A percentile compares a stretch with the other conserved stretches of the same genome.
These are phyloP conservation scores for Nicotiana knightiana DNA, from an alignment of 257 asterid genomes.

Conservation along the genomic window DNA sequence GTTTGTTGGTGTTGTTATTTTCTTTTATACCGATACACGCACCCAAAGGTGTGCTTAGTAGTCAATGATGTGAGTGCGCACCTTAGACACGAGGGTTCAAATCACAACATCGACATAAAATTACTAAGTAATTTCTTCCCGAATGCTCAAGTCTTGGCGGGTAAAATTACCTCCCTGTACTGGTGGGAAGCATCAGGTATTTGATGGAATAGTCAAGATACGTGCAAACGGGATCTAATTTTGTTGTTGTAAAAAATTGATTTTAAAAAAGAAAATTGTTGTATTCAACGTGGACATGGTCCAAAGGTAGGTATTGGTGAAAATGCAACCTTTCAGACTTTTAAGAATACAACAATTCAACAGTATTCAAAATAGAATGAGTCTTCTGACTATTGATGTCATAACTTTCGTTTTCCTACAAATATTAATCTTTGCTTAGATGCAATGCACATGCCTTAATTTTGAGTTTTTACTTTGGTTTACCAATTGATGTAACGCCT, in stretches of 20 bases:
- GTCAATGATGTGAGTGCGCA: not conserved
- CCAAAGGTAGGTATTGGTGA: conserved; percentile 24
- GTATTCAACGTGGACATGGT: conserved; percentile 22
- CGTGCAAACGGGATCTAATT: too few species aligned
- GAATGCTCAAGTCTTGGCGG: too few species aligned
- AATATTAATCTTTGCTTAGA: conserved; percentile 4
- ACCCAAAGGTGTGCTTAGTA: not conserved
- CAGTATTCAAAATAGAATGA: not conserved
- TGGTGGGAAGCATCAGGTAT: too few species aligned
- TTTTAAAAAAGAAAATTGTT: conserved; percentile 1
- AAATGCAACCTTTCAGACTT: conserved; percentile 15
- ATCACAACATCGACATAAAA: too few species aligned
- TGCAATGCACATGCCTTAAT: conserved; percentile 10
- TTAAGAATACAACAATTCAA: not conserved
- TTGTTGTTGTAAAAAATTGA: not conserved
- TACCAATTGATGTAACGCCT: conserved; percentile 9
- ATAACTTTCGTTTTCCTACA: not conserved
- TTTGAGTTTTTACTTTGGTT: not conserved
- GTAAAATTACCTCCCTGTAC: too few species aligned
- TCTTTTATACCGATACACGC: conserved; percentile 2
- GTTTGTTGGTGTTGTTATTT: not conserved
- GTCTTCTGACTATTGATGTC: not conserved
- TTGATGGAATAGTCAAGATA: too few species aligned
- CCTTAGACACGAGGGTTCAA: not conserved
- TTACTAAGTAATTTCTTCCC: too few species aligned